Evolutionary conservation across 208 protist genomes (phyloP).

Genomic region (Leishmania turanica): DNA sequence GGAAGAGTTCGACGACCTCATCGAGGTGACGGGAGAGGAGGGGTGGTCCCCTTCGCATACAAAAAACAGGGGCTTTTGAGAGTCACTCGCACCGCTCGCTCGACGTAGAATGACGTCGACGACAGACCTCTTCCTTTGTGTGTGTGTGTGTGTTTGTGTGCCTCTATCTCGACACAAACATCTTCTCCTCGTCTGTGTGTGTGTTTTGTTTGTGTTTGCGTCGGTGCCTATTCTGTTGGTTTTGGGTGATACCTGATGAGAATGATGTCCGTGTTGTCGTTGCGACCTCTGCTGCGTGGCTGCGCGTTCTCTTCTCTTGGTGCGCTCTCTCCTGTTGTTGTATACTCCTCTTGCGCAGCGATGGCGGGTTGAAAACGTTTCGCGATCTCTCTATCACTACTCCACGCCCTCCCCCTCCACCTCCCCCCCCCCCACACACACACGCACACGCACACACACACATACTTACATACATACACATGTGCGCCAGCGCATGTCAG

Average conservation of each 20-base stretch:
- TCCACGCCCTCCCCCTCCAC: neutral
- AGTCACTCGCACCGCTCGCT: neutral
- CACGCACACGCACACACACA: neutral
- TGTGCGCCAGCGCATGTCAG: neutral
- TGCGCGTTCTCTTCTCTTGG: neutral
- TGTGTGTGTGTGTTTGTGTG: neutral
- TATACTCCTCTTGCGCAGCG: neutral
- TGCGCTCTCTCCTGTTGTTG: neutral
- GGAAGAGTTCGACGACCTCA: slow-evolving; percentile 31
- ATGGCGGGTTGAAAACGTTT: neutral
- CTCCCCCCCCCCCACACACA: too few species aligned
- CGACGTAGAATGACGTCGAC: neutral
- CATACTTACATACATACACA: neutral
- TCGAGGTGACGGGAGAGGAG: slow-evolving; percentile 23
- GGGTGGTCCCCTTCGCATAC: neutral
- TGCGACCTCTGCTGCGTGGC: neutral
- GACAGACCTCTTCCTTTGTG: neutral
- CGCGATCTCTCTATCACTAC: neutral
- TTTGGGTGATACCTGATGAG: neutral
- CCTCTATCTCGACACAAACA: neutral
- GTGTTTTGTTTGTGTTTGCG: neutral
- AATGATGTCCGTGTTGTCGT: neutral
- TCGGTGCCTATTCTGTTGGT: neutral
- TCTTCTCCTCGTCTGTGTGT: neutral
- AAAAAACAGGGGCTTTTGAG: neutral